phyloP scores from a whole-genome alignment of 768 basidiomycete species.

The Kwoniella newhampshirensis region DNA sequence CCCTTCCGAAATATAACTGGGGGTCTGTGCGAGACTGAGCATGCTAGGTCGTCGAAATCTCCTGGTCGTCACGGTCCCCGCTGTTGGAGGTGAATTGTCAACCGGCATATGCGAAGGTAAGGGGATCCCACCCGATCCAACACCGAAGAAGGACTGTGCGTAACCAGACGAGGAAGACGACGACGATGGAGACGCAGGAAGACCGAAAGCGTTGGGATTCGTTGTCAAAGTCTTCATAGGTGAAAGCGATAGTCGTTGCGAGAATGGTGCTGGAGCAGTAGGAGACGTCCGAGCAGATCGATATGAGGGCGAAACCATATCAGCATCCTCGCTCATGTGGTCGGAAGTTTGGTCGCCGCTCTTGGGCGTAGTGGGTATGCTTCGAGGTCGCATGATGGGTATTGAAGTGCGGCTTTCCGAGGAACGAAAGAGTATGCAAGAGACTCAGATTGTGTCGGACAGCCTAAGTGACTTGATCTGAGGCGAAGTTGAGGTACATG shows the following conservation, averaged over 20 bases:
- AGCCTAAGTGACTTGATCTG: no score
- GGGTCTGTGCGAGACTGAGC: slow-evolving; percentile 35
- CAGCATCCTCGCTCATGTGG: slow-evolving; percentile 6
- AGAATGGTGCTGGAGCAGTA: background rate
- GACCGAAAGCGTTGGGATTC: slow-evolving; percentile 43
- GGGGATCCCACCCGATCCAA: background rate
- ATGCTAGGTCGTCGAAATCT: slow-evolving; percentile 39
- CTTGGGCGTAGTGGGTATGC: slow-evolving; percentile 18
- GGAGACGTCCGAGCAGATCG: background rate
- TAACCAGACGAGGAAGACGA: slow-evolving; percentile 12
- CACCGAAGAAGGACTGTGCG: background rate
- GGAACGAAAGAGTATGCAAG: background rate
- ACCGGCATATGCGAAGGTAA: slow-evolving; percentile 2
- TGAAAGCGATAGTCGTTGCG: background rate
- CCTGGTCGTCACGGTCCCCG: slow-evolving; percentile 22
- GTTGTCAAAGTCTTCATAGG: slow-evolving; percentile 34
- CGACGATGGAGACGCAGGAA: slow-evolving; percentile 30
- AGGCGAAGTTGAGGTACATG: no score
- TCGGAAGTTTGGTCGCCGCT: background rate
- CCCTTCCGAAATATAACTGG: slow-evolving; percentile 8
- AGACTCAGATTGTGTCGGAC: no score
- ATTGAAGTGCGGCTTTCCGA: background rate
- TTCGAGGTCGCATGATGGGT: slow-evolving; percentile 25
- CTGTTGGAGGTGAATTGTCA: slow-evolving; percentile 23
- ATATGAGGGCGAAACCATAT: slow-evolving; percentile 15